These are phyloP conservation scores for Dryadomyces sulphureus DNA, from an alignment of 2,329 filamentous ascomycete genomes.

Conservation along the genomic window DNA sequence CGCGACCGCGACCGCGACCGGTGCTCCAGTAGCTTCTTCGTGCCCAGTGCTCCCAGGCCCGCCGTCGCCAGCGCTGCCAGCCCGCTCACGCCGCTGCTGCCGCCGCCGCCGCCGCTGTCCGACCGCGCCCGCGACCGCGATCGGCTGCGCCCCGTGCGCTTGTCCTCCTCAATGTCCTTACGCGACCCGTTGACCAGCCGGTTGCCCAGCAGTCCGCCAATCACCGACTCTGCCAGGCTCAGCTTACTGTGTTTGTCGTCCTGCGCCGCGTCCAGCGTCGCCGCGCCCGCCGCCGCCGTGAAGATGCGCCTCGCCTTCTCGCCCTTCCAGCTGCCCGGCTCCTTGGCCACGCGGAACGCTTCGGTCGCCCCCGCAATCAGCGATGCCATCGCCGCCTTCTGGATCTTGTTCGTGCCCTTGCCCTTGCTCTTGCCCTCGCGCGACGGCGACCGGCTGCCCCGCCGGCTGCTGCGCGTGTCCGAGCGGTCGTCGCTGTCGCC, in stretches of 20 bases:
- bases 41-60: conserved; percentile 43
- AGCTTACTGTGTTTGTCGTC: conserved; percentile 65
- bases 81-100: conserved; percentile 26
- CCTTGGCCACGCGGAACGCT: conserved; percentile 79
- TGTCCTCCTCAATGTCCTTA: conserved; percentile 49
- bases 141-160: conserved; percentile 46
- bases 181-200: conserved; percentile 69
- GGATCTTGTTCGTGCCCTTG: conserved; percentile 40
- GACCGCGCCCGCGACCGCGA: conserved; percentile 53
- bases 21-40: conserved; percentile 42
- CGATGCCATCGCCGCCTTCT: conserved; percentile 83
- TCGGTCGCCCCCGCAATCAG: conserved; percentile 82
- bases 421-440: conserved; percentile 29
- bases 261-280: conserved; percentile 67
- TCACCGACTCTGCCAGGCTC: conserved; percentile 71
- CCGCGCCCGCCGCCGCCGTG: conserved; percentile 74
- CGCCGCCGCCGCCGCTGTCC: conserved; percentile 21
- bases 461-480: conserved; percentile 30
- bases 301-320: conserved; percentile 85
- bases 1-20: conserved; percentile 34
- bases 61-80: conserved; percentile 50
- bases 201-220: conserved; percentile 78
- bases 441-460: conserved; percentile 23
- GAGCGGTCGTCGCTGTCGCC: conserved; percentile 24
- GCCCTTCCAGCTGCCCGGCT: conserved; percentile 78